Conservation (phyloP, 345 rosid genomes). For the Eucalyptus globulus region DNA sequence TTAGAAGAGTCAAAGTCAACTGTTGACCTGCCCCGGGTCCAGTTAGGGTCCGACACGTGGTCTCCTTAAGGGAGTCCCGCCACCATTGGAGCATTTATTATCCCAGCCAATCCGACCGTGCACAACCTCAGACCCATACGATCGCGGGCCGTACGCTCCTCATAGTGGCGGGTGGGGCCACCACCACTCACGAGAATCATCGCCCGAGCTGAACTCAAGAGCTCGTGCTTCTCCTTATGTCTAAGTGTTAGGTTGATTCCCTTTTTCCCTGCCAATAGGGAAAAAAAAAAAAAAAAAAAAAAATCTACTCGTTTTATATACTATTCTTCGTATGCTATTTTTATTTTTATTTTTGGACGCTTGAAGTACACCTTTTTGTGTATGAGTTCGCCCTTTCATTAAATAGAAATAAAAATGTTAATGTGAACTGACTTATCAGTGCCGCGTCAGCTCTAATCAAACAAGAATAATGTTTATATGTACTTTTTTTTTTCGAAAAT, state of each 20-base stretch:
- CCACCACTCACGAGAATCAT: background rate
- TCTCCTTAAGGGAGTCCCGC: background rate
- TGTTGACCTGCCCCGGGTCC: background rate
- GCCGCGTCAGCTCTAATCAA: accelerated
- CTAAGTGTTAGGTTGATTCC: background rate
- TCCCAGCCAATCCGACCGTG: background rate
- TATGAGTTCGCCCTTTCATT: background rate
- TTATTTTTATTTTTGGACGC: background rate
- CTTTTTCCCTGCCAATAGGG: background rate
- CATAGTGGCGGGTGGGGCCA: background rate
- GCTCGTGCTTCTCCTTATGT: background rate
- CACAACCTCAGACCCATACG: background rate
- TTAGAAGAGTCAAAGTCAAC: background rate
- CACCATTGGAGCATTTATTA: background rate
- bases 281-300: background rate
- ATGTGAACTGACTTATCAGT: accelerated
- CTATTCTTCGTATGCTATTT: background rate
- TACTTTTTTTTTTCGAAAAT: background rate
- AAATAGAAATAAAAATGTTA: background rate
- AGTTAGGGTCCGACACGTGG: background rate
- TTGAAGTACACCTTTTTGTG: background rate
- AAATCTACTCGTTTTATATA: background rate
- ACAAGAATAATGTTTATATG: accelerated
- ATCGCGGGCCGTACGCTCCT: background rate
- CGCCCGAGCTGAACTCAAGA: background rate